A percentile compares a stretch with the other conserved stretches of the same genome.
phyloP scores from a whole-genome alignment of 2,329 filamentous ascomycete species.

The Biscogniauxia mediterranea region DNA sequence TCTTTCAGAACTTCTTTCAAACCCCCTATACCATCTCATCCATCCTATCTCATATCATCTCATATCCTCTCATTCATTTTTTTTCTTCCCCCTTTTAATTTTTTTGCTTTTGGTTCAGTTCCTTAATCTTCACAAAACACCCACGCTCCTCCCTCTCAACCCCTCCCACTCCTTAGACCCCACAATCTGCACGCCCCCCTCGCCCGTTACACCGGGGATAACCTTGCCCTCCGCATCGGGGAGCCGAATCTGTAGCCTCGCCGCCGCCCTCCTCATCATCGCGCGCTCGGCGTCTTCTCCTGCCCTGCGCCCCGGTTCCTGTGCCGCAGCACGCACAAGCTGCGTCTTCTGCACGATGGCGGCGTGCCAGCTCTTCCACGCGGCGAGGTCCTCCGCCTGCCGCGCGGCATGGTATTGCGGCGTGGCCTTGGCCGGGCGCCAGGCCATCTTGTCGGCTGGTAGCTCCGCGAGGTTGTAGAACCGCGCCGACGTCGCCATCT shows the following conservation, averaged over 20 bases:
- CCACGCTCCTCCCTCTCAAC: slow-evolving; percentile 43
- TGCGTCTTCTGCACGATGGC: slow-evolving; percentile 53
- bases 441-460: slow-evolving; percentile 60
- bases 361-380: slow-evolving; percentile 59
- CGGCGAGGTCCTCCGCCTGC: slow-evolving; percentile 63
- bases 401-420: slow-evolving; percentile 65
- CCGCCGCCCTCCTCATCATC: slow-evolving; percentile 38
- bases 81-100: neutral
- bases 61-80: neutral
- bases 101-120: neutral
- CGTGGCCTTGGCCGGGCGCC: slow-evolving; percentile 63
- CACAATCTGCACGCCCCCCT: slow-evolving; percentile 48
- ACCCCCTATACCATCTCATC: neutral
- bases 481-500: slow-evolving; percentile 54
- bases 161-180: slow-evolving; percentile 56
- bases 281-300: slow-evolving; percentile 26
- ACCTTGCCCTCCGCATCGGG: slow-evolving; percentile 46
- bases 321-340: slow-evolving; percentile 33
- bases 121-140: slow-evolving; percentile 1
- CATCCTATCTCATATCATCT: neutral
- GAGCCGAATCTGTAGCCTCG: slow-evolving; percentile 50
- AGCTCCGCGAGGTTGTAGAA: slow-evolving; percentile 59
- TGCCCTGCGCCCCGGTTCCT: slow-evolving; percentile 17
- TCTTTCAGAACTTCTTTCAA: neutral
- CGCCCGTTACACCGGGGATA: slow-evolving; percentile 32